Conservation (phyloP, 1,284 basidiomycete genomes). For the Boletus sp. region DNA sequence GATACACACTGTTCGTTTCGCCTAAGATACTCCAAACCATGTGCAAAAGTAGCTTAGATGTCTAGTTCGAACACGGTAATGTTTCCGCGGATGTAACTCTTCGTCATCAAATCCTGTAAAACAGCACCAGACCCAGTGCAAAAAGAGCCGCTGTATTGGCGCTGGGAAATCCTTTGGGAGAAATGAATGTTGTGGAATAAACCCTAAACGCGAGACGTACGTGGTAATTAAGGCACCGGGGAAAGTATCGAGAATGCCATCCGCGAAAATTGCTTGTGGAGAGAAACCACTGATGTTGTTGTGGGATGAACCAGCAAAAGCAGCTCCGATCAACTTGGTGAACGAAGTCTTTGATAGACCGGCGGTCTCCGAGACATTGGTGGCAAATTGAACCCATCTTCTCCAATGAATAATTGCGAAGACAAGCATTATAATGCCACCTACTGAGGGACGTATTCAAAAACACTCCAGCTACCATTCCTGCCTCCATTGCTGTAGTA, state of each 20-base stretch:
- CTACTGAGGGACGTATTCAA: constrained; percentile 56
- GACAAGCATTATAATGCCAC: constrained; percentile 16
- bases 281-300: constrained; percentile 48
- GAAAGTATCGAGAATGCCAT: constrained; percentile 41
- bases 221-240: constrained; percentile 41
- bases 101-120: constrained; percentile 61
- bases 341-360: constrained; percentile 29
- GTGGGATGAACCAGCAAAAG: constrained; percentile 52
- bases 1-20: constrained; percentile 52
- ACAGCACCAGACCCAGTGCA: constrained; percentile 49
- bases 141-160: constrained; percentile 60
- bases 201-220: constrained; percentile 16
- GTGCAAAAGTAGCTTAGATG: constrained; percentile 44
- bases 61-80: constrained; percentile 50
- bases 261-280: constrained; percentile 49
- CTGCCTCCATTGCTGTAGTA: constrained; percentile 53
- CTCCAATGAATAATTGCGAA: background rate
- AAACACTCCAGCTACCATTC: constrained; percentile 42
- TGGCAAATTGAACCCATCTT: constrained; percentile 37
- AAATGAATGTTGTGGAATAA: background rate
- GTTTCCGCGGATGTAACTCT: constrained; percentile 57
- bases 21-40: constrained; percentile 60
- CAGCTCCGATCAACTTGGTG: constrained; percentile 52
- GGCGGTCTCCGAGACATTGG: constrained; percentile 30
- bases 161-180: constrained; percentile 55